Conservation (phyloP, 75 land plant species). For the Ceratopteris richardii region DNA sequence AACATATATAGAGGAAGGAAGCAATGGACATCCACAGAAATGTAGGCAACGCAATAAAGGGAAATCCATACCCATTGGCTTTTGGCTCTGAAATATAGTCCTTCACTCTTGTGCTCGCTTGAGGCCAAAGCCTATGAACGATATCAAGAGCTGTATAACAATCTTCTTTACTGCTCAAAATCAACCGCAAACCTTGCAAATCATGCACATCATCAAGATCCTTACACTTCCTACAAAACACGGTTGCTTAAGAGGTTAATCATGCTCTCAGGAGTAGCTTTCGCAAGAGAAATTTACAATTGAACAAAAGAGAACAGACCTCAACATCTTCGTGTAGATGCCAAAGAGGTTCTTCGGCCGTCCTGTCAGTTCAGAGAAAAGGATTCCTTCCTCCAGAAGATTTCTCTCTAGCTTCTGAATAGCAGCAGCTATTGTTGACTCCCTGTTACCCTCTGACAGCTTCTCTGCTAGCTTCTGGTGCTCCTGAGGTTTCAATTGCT, state of each 20-base stretch:
- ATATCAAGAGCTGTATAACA: constrained; percentile 61
- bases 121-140: constrained; percentile 70
- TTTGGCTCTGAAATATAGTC: constrained; percentile 81
- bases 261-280: neutral
- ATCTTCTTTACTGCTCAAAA: constrained; percentile 66
- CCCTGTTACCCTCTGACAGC: constrained; percentile 57
- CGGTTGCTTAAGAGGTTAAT: neutral
- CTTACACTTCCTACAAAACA: constrained; percentile 63
- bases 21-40: neutral
- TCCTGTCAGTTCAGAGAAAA: constrained; percentile 55
- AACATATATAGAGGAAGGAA: neutral
- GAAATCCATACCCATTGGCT: constrained; percentile 58
- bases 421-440: constrained; percentile 51
- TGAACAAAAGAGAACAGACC: constrained; percentile 34
- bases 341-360: constrained; percentile 88
- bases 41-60: no score
- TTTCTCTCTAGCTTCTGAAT: constrained; percentile 59
- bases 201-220: constrained; percentile 88
- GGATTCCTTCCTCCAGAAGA: constrained; percentile 42
- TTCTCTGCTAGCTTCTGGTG: constrained; percentile 59
- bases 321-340: constrained; percentile 76
- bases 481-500: constrained; percentile 63
- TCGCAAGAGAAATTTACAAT: no score
- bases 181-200: constrained; percentile 78
- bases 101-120: constrained; percentile 60